phyloP scores from a whole-genome alignment of 495 filamentous ascomycete species.

The Chaetomium fimeti region DNA sequence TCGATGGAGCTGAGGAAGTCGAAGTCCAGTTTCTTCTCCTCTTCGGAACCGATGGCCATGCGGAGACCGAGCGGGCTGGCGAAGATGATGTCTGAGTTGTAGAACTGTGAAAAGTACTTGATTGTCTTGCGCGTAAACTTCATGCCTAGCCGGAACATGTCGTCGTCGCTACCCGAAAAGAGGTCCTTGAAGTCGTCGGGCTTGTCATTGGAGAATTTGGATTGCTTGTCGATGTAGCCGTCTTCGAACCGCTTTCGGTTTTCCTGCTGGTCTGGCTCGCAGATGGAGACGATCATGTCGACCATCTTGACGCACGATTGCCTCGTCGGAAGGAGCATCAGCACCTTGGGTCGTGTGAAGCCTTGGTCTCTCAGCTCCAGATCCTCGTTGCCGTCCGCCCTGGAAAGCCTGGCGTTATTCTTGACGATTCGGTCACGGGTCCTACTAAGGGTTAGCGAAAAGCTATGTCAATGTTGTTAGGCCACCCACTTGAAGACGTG shows the following conservation, averaged over 20 bases:
- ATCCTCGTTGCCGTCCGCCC: constrained; percentile 54
- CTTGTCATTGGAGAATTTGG: constrained; percentile 68
- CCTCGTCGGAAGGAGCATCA: constrained; percentile 84
- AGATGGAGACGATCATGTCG: constrained; percentile 67
- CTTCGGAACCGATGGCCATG: constrained; percentile 78
- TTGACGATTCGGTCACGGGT: constrained; percentile 90
- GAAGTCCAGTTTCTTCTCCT: constrained; percentile 71
- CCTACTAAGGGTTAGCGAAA: constrained; percentile 37
- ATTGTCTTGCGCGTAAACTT: constrained; percentile 95
- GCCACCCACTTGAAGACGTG: constrained; percentile 73
- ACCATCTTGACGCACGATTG: constrained; percentile 77
- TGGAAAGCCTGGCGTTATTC: constrained; percentile 74
- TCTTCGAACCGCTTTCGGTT: constrained; percentile 91
- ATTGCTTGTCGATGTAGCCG: constrained; percentile 63
- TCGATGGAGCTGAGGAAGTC: constrained; percentile 95
- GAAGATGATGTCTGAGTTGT: constrained; percentile 92
- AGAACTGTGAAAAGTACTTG: constrained; percentile 93
- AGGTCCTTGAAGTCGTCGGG: constrained; percentile 86
- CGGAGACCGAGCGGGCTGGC: constrained; percentile 85
- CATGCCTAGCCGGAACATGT: constrained; percentile 88
- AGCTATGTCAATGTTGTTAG: neutral
- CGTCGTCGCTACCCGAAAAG: constrained; percentile 91
- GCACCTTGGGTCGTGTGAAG: constrained; percentile 89
- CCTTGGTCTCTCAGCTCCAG: constrained; percentile 89
- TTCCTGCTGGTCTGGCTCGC: constrained; percentile 85